phyloP scores from a whole-genome alignment of 2,329 filamentous ascomycete species.

The Trichoderma pleuroti region DNA sequence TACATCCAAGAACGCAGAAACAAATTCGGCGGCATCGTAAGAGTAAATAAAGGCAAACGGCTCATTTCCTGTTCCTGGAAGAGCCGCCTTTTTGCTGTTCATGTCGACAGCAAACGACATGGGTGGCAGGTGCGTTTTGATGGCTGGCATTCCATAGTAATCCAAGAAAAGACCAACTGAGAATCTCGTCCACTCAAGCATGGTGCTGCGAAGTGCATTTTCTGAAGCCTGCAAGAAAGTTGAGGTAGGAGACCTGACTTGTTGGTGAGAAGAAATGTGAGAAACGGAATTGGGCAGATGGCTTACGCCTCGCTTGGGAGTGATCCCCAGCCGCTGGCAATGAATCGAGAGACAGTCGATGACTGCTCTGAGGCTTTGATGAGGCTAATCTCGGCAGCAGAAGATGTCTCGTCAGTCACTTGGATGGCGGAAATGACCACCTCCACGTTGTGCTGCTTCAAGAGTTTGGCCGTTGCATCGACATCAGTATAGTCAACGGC shows the following conservation, averaged over 20 bases:
- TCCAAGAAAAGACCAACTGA: slow-evolving; percentile 44
- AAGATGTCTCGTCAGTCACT: slow-evolving; percentile 29
- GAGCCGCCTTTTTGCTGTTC: slow-evolving; percentile 40
- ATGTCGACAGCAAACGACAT: slow-evolving; percentile 44
- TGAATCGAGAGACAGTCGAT: slow-evolving; percentile 36
- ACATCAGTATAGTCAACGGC: slow-evolving; percentile 30
- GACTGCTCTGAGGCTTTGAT: slow-evolving; percentile 42
- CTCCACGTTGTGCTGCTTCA: slow-evolving; percentile 38
- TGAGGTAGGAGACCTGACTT: neutral
- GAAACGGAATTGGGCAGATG: neutral
- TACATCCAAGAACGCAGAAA: slow-evolving; percentile 39
- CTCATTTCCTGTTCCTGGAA: slow-evolving; percentile 46
- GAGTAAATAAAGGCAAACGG: slow-evolving; percentile 46
- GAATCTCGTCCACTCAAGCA: slow-evolving; percentile 38
- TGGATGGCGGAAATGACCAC: slow-evolving; percentile 43
- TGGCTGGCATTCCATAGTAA: slow-evolving; percentile 39
- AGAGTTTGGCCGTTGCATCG: slow-evolving; percentile 22
- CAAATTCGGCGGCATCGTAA: slow-evolving; percentile 45
- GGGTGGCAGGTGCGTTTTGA: slow-evolving; percentile 37
- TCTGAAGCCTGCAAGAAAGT: neutral
- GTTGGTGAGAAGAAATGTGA: neutral
- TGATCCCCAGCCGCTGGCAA: slow-evolving; percentile 39
- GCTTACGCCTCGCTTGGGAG: slow-evolving; percentile 10
- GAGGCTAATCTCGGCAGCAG: slow-evolving; percentile 39
- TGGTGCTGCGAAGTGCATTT: neutral